Percentiles rank a stretch among this genome's conserved stretches.
phyloP scores from a whole-genome alignment of 1,139 yeast species.

The Groenewaldozyma auringiensis region DNA sequence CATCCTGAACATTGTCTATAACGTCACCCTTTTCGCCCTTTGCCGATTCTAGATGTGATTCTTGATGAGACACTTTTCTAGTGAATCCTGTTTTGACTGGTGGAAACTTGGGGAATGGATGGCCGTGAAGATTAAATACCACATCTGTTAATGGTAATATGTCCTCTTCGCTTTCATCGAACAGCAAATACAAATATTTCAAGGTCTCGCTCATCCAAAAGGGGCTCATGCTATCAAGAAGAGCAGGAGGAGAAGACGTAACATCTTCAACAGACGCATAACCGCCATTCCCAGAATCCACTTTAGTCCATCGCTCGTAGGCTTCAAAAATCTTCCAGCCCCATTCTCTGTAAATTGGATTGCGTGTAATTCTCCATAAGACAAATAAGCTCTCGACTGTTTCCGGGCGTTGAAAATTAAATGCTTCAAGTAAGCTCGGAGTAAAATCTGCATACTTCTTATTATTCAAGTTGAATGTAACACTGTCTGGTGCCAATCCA shows the following conservation, averaged over 20 bases:
- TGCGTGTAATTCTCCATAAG: constrained; percentile 73
- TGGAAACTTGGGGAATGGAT: constrained; percentile 73
- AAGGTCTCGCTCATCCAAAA: constrained; percentile 94
- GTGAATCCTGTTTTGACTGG: constrained; percentile 61
- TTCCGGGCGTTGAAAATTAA: constrained; percentile 88
- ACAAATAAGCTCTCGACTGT: constrained; percentile 85
- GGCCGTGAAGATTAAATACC: constrained; percentile 90
- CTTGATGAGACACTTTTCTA: constrained; percentile 9
- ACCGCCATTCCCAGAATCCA: constrained; percentile 45
- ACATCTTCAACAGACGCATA: constrained; percentile 68
- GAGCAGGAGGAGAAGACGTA: constrained; percentile 40
- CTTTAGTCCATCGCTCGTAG: constrained; percentile 54
- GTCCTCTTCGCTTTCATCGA: constrained; percentile 57
- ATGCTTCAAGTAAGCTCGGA: constrained; percentile 66
- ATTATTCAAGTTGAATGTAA: constrained; percentile 53
- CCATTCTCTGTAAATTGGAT: constrained; percentile 77
- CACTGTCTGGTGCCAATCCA: constrained; percentile 86
- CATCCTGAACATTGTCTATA: too few species aligned
- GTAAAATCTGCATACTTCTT: constrained; percentile 46
- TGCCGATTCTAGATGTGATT: not conserved
- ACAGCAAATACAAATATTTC: constrained; percentile 76
- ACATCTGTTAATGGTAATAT: constrained; percentile 51
- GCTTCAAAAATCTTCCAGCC: constrained; percentile 80
- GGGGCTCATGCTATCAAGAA: constrained; percentile 75
- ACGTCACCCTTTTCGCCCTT: not conserved